Evolutionary conservation across 139 green algal genomes (phyloP), one percentile per base, ranked within the genome.

Genomic region (Chloropicon primus): DNA sequence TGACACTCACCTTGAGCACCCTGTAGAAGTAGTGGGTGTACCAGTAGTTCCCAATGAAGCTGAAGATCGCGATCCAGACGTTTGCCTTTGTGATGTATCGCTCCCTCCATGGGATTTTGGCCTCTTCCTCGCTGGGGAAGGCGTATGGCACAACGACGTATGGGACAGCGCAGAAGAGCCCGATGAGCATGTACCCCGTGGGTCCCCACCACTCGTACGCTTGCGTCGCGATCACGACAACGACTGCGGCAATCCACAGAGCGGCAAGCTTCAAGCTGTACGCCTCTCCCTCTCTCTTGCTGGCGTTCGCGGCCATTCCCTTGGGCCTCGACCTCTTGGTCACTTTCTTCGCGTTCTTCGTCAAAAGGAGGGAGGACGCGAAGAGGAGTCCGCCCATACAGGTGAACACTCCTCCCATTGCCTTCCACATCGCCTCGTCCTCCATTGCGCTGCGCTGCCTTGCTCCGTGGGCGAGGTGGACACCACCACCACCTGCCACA

Each of bases 21-120:
- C 86, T 86, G 84, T 95, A 99, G 78, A 99, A 99, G 84, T 99
- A 99, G 83, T 99, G 96, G 22, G 96, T 99, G 91, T 92, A 99
- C 62, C 97, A 95, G 81, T 98, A 99, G 83, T 99, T 99, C 54
- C 95, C 96, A 2, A 98, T 92, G 86, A 94, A 98, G 77, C 89
- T 92, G 78, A 96, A 97, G 22, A 98, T 90, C 1, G 90, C 90
- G 22, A 99, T 95, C 94, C 94, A 99, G 2, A 96, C 71, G 77
- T 97, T 98, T 25, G 94, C 93, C 90, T 96, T 88, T 1, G 62
- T 62, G 72, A 84, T 81, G 73, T 83, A 80, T 2, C 79, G 1
- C 21, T 80, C 53, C n/a, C 27, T 2, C 27, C 71, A 74, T 27
- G 79, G 74, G 24, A 21, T 24, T 10, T 62, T 53, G 17, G 5